Base-by-base conservation (phyloP, 306 rosid species). In the Acacia crassicarpa region DNA sequence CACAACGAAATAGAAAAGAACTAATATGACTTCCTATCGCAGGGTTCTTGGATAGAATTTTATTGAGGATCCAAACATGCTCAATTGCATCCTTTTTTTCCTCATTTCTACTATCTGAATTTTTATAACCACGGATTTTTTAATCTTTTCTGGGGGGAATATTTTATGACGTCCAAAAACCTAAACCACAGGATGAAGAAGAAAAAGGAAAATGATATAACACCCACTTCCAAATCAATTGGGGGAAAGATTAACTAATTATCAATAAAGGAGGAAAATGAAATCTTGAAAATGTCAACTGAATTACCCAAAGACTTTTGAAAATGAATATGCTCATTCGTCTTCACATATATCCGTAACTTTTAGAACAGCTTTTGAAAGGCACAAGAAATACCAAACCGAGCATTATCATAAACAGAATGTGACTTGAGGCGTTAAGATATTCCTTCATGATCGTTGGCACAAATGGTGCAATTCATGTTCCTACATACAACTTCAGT, bases 151-250 rank as follows among this genome's bases (percentile, higher is more conserved):
- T 45, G 3, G n/a, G 12, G 46, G 35, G 44, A 58, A 46, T 73
- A 66, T 75, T 75, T 41, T 23, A 54, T 54, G 19, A 27, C 20
- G 76, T 75, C 63, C 76, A 75, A 75, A 51, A 54, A 54, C 27
- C 41, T 46, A 41, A 67, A 53, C 14, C 23, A 68, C 35, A 35
- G 32, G 67, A 53, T 41, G 56, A 53, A 81, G 32, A 48, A 48
- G 16, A 48, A 84, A n/a, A 67, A 43, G 2, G 14, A 17, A 43
- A 25, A 61, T 23, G 76, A 67, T 22, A 46, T 1, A 40, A 41
- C 74, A 45, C 70, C 73, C 45, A 17, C 46, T 61, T 62, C 23
- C 67, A 83, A 70, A 77, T 77, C 67, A 62, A 38, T 9, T 61
- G 41, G n/a, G 43, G 44, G 25, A 77, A 45, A 62, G 40, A 27